A percentile compares a stretch with the other conserved stretches of the same genome.
phyloP scores from a whole-genome alignment of 179 eudicot genomes.

The Silene coronaria region DNA sequence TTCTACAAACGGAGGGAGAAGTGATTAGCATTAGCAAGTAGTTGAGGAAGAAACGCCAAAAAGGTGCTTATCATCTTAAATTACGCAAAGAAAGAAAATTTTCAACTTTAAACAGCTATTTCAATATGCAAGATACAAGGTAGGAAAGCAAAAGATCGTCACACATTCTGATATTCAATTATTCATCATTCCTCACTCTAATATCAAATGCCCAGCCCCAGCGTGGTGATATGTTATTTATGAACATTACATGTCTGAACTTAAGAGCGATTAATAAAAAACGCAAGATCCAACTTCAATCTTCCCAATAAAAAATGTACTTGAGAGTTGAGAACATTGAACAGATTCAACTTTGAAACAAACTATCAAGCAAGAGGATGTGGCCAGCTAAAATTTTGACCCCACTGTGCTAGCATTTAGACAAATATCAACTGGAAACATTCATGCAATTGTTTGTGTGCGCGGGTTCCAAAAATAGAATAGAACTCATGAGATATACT shows the following conservation, averaged over 20 bases:
- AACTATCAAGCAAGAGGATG: background rate
- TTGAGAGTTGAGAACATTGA: background rate
- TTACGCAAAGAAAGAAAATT: background rate
- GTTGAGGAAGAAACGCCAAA: background rate
- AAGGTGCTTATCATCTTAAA: background rate
- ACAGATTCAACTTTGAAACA: background rate
- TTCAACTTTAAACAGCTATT: background rate
- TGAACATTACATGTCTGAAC: background rate
- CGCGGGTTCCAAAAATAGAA: background rate
- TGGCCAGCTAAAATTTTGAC: background rate
- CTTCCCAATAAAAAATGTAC: background rate
- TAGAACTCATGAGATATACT: background rate
- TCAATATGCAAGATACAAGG: too few species aligned
- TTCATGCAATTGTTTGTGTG: background rate
- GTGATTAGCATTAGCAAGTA: background rate
- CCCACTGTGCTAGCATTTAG: background rate
- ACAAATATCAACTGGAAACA: background rate
- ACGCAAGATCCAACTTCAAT: background rate
- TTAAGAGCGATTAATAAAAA: background rate
- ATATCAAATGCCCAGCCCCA: too few species aligned
- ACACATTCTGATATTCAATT: too few species aligned
- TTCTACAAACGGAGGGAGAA: constrained; percentile 35
- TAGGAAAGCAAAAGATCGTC: background rate
- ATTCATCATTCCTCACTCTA: too few species aligned
- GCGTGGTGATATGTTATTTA: too few species aligned